Conservation (phyloP, 352 stramenopile genomes). For the Pythium utonaiense region DNA sequence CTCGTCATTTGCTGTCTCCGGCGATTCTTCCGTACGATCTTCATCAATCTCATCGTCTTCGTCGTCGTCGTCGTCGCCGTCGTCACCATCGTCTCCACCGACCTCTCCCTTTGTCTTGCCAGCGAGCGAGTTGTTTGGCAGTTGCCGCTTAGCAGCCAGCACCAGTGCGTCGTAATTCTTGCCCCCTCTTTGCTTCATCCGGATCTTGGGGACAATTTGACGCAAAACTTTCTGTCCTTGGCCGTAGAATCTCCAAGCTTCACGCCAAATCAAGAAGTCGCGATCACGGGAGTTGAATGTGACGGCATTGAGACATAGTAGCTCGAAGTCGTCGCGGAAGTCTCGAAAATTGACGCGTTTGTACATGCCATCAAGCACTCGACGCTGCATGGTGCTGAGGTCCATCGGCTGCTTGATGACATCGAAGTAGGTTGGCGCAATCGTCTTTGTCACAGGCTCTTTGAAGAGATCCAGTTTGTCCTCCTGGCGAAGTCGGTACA, state of each 20-base stretch:
- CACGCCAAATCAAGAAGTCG: constrained; percentile 89
- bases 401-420: constrained; percentile 93
- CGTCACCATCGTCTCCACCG: constrained; percentile 23
- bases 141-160: constrained; percentile 68
- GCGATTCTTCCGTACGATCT: constrained; percentile 22
- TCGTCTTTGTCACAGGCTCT: constrained; percentile 90
- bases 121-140: constrained; percentile 78
- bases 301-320: constrained; percentile 95
- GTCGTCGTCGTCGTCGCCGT: constrained; percentile 27
- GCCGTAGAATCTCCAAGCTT: constrained; percentile 91
- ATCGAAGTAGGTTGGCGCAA: constrained; percentile 92
- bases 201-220: constrained; percentile 64
- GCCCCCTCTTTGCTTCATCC: constrained; percentile 74
- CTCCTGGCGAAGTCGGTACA: constrained; percentile 58
- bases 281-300: constrained; percentile 93
- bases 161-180: constrained; percentile 69
- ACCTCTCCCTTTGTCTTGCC: constrained; percentile 37
- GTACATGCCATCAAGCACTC: constrained; percentile 71
- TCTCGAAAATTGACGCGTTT: constrained; percentile 64
- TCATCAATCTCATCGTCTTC: constrained; percentile 12
- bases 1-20: constrained; percentile 1
- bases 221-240: constrained; percentile 71
- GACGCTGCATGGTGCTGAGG: constrained; percentile 84
- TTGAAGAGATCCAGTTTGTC: constrained; percentile 92
- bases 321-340: constrained; percentile 92